Evolutionary conservation across 176 grass and related monocot genomes (phyloP).

Genomic region (Eragrostis nindensis): DNA sequence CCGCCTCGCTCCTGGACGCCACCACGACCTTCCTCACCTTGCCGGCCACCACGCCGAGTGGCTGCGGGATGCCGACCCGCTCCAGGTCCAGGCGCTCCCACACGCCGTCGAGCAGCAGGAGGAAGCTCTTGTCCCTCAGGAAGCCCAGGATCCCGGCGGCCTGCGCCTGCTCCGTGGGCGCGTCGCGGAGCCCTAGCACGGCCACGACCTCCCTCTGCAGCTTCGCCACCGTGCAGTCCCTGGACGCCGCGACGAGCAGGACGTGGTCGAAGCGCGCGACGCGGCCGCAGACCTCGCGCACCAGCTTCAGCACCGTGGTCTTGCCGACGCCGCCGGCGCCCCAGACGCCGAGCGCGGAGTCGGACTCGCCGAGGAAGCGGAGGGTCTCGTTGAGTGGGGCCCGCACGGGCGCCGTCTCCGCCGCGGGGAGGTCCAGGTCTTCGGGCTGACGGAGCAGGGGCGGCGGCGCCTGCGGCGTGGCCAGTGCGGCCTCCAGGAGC

Average conservation of each 20-base stretch:
- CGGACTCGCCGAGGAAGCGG: constrained; percentile 54
- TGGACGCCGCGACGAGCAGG: constrained; percentile 52
- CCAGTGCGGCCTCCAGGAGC: constrained; percentile 42
- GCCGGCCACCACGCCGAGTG: constrained; percentile 21
- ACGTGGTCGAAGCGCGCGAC: constrained; percentile 56
- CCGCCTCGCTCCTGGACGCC: constrained; percentile 53
- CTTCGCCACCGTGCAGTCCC: constrained; percentile 53
- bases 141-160: constrained; percentile 52
- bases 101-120: constrained; percentile 62
- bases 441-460: constrained; percentile 49
- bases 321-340: constrained; percentile 72
- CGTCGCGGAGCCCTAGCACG: constrained; percentile 48
- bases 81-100: constrained; percentile 63
- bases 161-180: constrained; percentile 49
- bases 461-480: constrained; percentile 49
- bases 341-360: constrained; percentile 51
- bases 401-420: background rate
- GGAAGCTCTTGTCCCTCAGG: constrained; percentile 59
- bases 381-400: constrained; percentile 47
- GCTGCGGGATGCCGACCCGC: constrained; percentile 62
- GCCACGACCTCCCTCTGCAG: constrained; percentile 56
- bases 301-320: constrained; percentile 48
- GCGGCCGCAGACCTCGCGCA: constrained; percentile 52
- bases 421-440: constrained; percentile 45
- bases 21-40: constrained; percentile 59